Conservation (phyloP, 106 monocot species). For the Ottelia alismoides region DNA sequence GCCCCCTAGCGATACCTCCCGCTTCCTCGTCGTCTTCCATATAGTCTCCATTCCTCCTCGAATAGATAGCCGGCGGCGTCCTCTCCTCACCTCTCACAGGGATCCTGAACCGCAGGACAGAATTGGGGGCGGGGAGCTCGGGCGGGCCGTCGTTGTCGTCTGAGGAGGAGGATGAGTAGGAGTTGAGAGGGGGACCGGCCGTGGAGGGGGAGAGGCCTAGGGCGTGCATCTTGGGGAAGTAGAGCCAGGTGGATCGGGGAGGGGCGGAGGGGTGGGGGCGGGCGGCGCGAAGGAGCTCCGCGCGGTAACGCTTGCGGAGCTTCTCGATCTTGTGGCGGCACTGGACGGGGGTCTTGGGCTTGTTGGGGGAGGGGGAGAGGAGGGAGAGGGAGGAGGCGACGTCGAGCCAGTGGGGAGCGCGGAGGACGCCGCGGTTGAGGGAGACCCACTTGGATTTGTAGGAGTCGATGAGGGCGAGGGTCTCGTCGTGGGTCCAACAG, state of each 20-base stretch:
- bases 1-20: constrained; percentile 17
- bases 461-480: constrained; percentile 75
- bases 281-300: constrained; percentile 8
- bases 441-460: constrained; percentile 74
- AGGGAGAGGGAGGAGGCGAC: constrained; percentile 47
- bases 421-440: constrained; percentile 56
- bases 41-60: constrained; percentile 8
- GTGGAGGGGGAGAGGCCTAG: neutral
- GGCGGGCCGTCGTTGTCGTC: too few species aligned
- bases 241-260: constrained; percentile 16
- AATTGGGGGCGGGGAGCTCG: too few species aligned
- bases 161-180: too few species aligned
- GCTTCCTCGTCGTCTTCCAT: too few species aligned
- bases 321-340: constrained; percentile 78
- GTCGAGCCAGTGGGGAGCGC: constrained; percentile 81
- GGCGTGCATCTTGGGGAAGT: constrained; percentile 12
- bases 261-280: constrained; percentile 19
- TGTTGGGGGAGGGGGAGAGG: constrained; percentile 19
- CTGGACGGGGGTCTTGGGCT: constrained; percentile 77
- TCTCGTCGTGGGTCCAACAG: constrained; percentile 88
- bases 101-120: neutral
- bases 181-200: neutral
- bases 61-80: constrained; percentile 13
- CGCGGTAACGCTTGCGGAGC: constrained; percentile 20
- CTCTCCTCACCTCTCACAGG: constrained; percentile 16